A percentile compares a stretch with the other conserved stretches of the same genome.
These are phyloP conservation scores for Debaryomyces subglobosus DNA, from an alignment of 1,139 yeast genomes.

Conservation along the genomic window DNA sequence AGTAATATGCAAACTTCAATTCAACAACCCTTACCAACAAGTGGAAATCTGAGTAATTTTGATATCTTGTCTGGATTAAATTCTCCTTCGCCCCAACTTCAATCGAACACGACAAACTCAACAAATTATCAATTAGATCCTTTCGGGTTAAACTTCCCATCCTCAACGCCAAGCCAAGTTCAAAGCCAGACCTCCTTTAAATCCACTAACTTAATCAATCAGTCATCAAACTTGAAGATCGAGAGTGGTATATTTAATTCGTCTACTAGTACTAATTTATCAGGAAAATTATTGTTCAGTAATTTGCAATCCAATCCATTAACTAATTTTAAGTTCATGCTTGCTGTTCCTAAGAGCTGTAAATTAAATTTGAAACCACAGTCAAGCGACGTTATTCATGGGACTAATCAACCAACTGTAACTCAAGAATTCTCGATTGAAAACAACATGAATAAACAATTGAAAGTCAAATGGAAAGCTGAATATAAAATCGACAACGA, in stretches of 20 bases:
- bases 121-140: conserved; percentile 43
- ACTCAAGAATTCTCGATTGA: conserved; percentile 63
- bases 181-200: conserved; percentile 21
- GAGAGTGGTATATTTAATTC: conserved; percentile 48
- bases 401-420: conserved; percentile 56
- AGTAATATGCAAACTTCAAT: conserved; percentile 14
- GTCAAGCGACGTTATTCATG: conserved; percentile 56
- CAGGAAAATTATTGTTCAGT: conserved; percentile 50
- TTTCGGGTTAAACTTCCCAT: conserved; percentile 52
- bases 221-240: conserved; percentile 54
- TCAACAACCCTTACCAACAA: conserved; percentile 17
- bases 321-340: conserved; percentile 59
- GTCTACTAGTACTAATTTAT: conserved; percentile 39
- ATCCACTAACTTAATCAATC: conserved; percentile 35
- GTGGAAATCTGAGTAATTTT: conserved; percentile 16
- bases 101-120: conserved; percentile 34
- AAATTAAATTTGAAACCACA: conserved; percentile 71
- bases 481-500: conserved; percentile 55
- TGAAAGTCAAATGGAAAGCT: conserved; percentile 84
- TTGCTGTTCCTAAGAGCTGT: conserved; percentile 83
- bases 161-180: conserved; percentile 39
- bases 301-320: conserved; percentile 38
- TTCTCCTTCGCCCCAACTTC: conserved; percentile 52
- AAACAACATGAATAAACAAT: conserved; percentile 48
- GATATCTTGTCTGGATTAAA: conserved; percentile 51